Percentiles rank a stretch among this genome's conserved stretches.
Evolutionary conservation across 148 eudicot genomes (phyloP).

Genomic region (Silene uniflora): DNA sequence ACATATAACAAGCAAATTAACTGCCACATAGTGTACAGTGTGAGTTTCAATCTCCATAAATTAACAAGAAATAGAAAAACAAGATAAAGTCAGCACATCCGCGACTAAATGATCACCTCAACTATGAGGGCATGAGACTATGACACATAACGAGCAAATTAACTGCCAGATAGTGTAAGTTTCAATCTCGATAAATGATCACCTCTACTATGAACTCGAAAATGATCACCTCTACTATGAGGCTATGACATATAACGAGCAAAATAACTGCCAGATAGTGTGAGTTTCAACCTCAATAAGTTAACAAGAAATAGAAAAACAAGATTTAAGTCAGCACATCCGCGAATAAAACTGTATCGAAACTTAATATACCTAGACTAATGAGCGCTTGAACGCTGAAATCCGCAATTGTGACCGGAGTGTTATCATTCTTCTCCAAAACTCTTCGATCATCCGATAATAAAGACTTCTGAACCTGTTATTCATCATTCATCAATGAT

Average conservation of each 20-base stretch:
- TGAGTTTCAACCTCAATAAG: neutral
- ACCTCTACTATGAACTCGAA: no score
- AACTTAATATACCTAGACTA: constrained; percentile 54
- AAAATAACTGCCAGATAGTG: neutral
- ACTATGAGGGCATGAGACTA: no score
- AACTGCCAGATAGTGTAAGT: no score
- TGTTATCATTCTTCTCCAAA: constrained; percentile 71
- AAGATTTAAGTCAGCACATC: neutral
- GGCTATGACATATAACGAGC: neutral
- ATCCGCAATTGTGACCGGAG: constrained; percentile 92
- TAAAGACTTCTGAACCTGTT: constrained; percentile 72
- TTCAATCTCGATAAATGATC: no score
- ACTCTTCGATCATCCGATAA: constrained; percentile 47
- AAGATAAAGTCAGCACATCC: no score
- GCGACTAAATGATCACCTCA: no score
- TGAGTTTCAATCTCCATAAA: no score
- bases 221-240: no score
- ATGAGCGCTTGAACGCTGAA: constrained; percentile 95
- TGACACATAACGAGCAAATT: no score
- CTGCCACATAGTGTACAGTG: no score
- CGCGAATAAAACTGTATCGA: neutral
- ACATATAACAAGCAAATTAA: no score
- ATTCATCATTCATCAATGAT: constrained; percentile 13
- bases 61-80: no score
- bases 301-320: neutral